Base-by-base conservation (phyloP, 2,329 filamentous ascomycete genomes). In the Teratosphaeria destructans region DNA sequence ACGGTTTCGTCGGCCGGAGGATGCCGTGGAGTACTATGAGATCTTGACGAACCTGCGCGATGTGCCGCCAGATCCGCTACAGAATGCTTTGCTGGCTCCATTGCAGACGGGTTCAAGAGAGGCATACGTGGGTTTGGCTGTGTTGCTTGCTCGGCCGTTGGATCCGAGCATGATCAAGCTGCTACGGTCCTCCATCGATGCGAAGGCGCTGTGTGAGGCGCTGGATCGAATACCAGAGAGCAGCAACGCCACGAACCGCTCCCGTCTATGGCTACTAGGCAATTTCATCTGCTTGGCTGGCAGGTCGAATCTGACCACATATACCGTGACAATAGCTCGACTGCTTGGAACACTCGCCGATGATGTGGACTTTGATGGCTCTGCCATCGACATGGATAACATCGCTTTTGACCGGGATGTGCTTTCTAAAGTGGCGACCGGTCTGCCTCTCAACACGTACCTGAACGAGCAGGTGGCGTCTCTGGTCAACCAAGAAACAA, bases 401-500 rank as follows among this genome's bases (percentile, higher is more conserved):
- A 35, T 64, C 57, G 26, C 72, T 66, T 67, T 73, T n/a, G 70
- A 73, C 49, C 57, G 63, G 66, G 85, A 16, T 74, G 81, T 63
- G 66, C 77, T 73, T 0, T 88, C 64, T 2, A 66, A 65, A 32
- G 65, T 70, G 19, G 34, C 65, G 16, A 63, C 61, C 14, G 65
- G 66, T 10, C 61, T 68, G 8, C 68, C 67, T 2, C 59, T 70
- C 3, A 78, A 77, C 56, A 65, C 62, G 8, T 79, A 90, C 68
- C 74, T 95, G 12, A 80, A 81, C 54, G 77, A 81, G 0, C 84
- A 90, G 65, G 76, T 96, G 2, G 73, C 82, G 16, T 88, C 86
- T 10, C 76, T 96, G 7, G 84, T 95, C 35, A 86, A 91, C 62
- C 84, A 89, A 70, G 81, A 85, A 52, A 89, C 87, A 47, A 88